These are phyloP conservation scores for Allomyces javanicus DNA, from an alignment of 192 early-diverging fungal species.

Conservation along the genomic window DNA sequence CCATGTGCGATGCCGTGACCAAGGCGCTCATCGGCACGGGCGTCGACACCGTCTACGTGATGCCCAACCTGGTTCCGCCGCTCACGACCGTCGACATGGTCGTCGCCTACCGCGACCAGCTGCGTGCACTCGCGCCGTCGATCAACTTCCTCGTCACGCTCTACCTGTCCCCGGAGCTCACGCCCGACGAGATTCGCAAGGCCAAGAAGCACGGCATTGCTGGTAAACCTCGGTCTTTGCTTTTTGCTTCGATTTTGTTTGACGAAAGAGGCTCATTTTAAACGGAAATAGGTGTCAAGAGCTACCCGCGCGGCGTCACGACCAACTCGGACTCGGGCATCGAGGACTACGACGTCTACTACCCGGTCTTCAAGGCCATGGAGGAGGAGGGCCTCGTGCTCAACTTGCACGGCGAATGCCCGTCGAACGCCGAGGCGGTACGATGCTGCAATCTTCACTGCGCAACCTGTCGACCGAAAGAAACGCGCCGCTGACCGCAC, in stretches of 20 bases:
- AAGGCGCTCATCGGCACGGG: constrained; percentile 61
- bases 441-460: not conserved
- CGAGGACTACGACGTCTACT: constrained; percentile 66
- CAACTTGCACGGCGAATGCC: constrained; percentile 90
- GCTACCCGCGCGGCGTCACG: constrained; percentile 88
- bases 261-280: too few species aligned
- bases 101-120: constrained; percentile 55
- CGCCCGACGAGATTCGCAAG: constrained; percentile 68
- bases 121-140: constrained; percentile 60
- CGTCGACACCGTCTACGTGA: constrained; percentile 69
- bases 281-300: constrained; percentile 50
- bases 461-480: not conserved
- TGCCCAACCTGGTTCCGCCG: constrained; percentile 91
- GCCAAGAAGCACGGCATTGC: constrained; percentile 66
- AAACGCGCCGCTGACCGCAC: too few species aligned
- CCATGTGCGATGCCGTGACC: constrained; percentile 76
- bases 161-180: constrained; percentile 71
- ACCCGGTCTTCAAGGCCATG: constrained; percentile 88
- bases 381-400: constrained; percentile 80
- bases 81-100: constrained; percentile 73
- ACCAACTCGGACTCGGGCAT: constrained; percentile 94
- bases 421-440: constrained; percentile 47
- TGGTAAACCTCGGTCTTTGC: constrained; percentile 16
- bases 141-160: constrained; percentile 86
- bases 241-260: not conserved